Percentiles rank a stretch among this genome's conserved stretches.
phyloP scores from a whole-genome alignment of 495 filamentous ascomycete genomes.

The Darksidea phi region DNA sequence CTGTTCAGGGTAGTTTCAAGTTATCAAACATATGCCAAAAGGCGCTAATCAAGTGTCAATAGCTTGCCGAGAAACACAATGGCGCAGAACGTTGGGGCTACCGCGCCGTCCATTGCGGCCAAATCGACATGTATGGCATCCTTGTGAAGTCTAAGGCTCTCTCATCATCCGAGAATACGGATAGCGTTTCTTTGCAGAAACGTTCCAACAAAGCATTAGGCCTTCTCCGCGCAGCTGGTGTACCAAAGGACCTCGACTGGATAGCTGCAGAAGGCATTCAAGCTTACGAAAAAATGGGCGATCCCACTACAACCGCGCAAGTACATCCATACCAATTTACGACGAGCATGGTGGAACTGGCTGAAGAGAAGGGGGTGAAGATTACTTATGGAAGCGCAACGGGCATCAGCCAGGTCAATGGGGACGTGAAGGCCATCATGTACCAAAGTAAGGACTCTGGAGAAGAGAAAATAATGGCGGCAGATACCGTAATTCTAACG shows the following conservation, averaged over 20 bases:
- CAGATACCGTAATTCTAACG: conserved; percentile 78
- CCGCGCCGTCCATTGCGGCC: conserved; percentile 72
- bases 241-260: conserved; percentile 88
- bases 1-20: neutral
- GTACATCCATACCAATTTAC: conserved; percentile 95
- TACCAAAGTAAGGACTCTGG: conserved; percentile 68
- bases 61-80: conserved; percentile 76
- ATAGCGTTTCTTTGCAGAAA: conserved; percentile 65
- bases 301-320: conserved; percentile 77
- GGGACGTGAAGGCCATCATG: conserved; percentile 63
- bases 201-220: conserved; percentile 60
- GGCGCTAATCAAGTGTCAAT: too few species aligned
- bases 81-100: conserved; percentile 88
- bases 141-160: conserved; percentile 10
- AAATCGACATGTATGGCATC: conserved; percentile 60
- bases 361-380: conserved; percentile 69
- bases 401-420: conserved; percentile 55
- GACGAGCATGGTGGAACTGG: conserved; percentile 77
- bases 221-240: conserved; percentile 58
- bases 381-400: conserved; percentile 67
- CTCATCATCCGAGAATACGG: conserved; percentile 40
- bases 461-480: conserved; percentile 59
- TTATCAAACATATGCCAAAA: too few species aligned
- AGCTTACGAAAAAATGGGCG: conserved; percentile 81
- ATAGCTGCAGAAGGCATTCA: conserved; percentile 63